A percentile compares a stretch with the other conserved stretches of the same genome.
These are phyloP conservation scores for Leccinum subtestaceum DNA, from an alignment of 768 basidiomycete species.

Conservation along the genomic window DNA sequence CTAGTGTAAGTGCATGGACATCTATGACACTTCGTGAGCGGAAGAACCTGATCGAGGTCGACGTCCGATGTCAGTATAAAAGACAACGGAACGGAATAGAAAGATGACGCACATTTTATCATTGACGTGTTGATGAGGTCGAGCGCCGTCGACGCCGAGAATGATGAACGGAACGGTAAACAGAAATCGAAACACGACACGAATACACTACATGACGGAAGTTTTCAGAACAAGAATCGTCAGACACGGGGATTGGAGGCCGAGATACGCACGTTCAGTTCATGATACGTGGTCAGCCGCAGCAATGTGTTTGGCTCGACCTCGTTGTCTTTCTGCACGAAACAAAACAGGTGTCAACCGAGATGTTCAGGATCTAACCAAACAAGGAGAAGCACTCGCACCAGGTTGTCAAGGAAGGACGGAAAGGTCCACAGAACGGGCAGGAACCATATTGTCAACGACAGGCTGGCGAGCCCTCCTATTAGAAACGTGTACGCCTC, in stretches of 20 bases:
- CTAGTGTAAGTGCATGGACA: too few relatives aligned
- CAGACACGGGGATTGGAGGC: not conserved
- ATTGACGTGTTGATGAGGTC: conserved; percentile 37
- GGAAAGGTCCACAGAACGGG: conserved; percentile 75
- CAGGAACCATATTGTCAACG: conserved; percentile 70
- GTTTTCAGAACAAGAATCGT: not conserved
- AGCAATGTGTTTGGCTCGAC: conserved; percentile 66
- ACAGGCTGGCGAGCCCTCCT: conserved; percentile 66
- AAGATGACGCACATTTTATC: not conserved
- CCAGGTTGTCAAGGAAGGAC: conserved; percentile 56
- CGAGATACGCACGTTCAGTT: conserved; percentile 63
- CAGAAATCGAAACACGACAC: conserved; percentile 69
- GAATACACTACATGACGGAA: conserved; percentile 50
- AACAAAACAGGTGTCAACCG: not conserved
- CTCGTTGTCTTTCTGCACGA: conserved; percentile 50
- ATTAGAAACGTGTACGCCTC: conserved; percentile 69
- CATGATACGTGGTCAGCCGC: conserved; percentile 76
- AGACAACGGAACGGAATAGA: not conserved
- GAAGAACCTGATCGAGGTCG: conserved; percentile 19
- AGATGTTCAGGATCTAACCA: not conserved
- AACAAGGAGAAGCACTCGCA: conserved; percentile 24
- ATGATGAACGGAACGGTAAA: conserved; percentile 65
- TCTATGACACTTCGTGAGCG: too few relatives aligned
- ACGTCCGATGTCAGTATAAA: not conserved
- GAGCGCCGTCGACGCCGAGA: conserved; percentile 67